Base-by-base conservation (phyloP, 495 filamentous ascomycete species). In the Daldinia loculata region DNA sequence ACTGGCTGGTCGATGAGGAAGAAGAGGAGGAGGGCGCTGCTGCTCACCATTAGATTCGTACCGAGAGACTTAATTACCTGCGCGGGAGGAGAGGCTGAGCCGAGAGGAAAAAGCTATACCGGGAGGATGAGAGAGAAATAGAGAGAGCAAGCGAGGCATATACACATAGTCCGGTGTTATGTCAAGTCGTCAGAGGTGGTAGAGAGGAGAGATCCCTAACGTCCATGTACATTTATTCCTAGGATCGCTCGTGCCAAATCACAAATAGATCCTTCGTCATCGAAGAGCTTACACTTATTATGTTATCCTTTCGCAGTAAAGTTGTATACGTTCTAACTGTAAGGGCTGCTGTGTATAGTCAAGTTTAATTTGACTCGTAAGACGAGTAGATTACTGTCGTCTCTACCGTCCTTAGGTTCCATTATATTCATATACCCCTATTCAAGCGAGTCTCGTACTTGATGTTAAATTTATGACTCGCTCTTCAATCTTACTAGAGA, bases 1-100 rank as follows among this genome's bases (percentile, higher is more conserved):
- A 85, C 76, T 84, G 82, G 82, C 77, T 84, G 26, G 81, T 82
- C 15, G 79, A 83, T 62, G 83, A 85, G 72, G 82, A 84, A 41
- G 83, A 84, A 29, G 79, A 84, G 70, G 79, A 84, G 70, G 75
- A 71, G 58, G 56, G 26, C 24, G 24, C 58, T 45, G 77, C 75
- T 57, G 76, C 68, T 66, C 69, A 71, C 50, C 79, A 84, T 71
- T 83, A 82, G 71, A 74, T 19, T 17, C 27, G 53, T 32, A 17
- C 29, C 6, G 3, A 32, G 17, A 34, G 53, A 56, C 27, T 30
- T 34, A 56, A 22, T 30, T 22, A 56, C 27, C 29, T 24, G 24
- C 6, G 29, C n/a, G n/a, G 12, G 53, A 32, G 53, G 30, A 30
- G 53, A 56, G 51, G 51, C 29, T 56, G 30, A 36, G 30, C 26